Percentiles rank a stretch among this genome's conserved stretches.
Evolutionary conservation across 192 early-diverging fungal genomes (phyloP).

Genomic region (Neocallimastix lanati): DNA sequence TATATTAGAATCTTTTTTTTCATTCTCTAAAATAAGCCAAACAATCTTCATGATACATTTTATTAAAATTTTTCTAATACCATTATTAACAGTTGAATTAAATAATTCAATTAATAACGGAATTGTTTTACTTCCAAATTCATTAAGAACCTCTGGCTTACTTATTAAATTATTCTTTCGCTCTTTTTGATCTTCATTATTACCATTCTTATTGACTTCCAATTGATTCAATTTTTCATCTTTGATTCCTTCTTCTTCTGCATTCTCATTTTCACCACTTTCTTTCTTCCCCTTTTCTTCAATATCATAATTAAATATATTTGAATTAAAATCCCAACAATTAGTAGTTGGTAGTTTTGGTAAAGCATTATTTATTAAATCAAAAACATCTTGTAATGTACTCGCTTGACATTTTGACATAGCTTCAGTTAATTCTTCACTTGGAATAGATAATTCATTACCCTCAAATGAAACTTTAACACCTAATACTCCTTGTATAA

Average conservation of each 20-base stretch:
- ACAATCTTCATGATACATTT: constrained; percentile 33
- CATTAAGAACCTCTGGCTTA: constrained; percentile 12
- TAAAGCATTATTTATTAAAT: neutral
- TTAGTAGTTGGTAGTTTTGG: neutral
- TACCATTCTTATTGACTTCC: neutral
- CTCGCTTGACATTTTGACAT: neutral
- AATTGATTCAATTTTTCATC: neutral
- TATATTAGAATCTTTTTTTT: constrained; percentile 11
- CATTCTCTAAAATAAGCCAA: constrained; percentile 30
- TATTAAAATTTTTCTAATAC: constrained; percentile 25
- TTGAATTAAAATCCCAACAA: neutral
- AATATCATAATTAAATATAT: too few species aligned
- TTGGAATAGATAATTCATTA: neutral
- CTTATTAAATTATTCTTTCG: constrained; percentile 7
- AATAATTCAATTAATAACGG: constrained; percentile 59
- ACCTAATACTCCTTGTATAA: neutral
- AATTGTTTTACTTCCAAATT: constrained; percentile 27
- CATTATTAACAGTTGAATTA: constrained; percentile 38
- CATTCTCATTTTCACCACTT: neutral
- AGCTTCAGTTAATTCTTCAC: neutral
- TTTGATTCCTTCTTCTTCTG: neutral
- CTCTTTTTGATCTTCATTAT: constrained; percentile 5
- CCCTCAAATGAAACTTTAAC: neutral
- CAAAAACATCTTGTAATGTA: neutral
- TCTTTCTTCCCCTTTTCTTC: too few species aligned